Evolutionary conservation across 2,329 filamentous ascomycete species (phyloP).

Genomic region (Pseudocercospora fijiensis): DNA sequence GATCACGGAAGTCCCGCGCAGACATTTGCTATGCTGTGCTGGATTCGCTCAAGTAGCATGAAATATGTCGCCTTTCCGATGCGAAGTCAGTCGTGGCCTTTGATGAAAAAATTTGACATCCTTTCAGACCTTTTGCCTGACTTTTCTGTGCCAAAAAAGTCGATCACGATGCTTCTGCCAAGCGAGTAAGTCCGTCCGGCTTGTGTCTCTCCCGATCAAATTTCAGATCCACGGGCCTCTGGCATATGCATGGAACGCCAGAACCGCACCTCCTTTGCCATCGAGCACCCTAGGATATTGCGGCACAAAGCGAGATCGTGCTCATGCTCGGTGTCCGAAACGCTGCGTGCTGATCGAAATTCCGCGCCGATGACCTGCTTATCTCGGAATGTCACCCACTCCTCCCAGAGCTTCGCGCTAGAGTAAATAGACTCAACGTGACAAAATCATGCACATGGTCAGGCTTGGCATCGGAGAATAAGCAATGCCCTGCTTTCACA

Average conservation of each 20-base stretch:
- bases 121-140: neutral
- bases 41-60: neutral
- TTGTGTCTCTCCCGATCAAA: neutral
- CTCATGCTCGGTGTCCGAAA: neutral
- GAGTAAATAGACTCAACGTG: neutral
- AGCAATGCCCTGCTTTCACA: neutral
- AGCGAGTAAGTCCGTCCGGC: neutral
- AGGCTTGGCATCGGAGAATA: neutral
- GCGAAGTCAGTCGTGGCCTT: neutral
- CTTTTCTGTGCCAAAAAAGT: neutral
- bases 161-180: neutral
- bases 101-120: neutral
- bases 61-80: neutral
- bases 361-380: neutral
- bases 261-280: neutral
- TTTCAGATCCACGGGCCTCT: neutral
- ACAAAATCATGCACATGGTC: neutral
- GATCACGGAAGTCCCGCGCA: neutral
- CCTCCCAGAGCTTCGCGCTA: neutral
- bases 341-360: neutral
- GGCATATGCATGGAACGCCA: neutral
- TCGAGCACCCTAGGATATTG: neutral
- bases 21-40: neutral
- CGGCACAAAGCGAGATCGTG: neutral
- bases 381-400: neutral